phyloP scores from a whole-genome alignment of 2,329 filamentous ascomycete genomes.

The Colletotrichum sp. region DNA sequence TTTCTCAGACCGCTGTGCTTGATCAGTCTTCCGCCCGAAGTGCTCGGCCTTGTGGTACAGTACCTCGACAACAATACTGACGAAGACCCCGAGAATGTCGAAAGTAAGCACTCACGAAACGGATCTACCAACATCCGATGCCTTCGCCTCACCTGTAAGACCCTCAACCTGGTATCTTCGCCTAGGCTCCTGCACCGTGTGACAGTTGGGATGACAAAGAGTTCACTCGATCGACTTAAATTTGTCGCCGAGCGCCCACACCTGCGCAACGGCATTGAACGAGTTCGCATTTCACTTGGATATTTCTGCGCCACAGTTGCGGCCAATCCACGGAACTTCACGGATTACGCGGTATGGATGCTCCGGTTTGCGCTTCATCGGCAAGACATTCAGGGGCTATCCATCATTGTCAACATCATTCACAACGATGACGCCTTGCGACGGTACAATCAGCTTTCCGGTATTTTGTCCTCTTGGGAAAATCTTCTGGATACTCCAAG shows the following conservation, averaged over 20 bases:
- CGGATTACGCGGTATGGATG: neutral
- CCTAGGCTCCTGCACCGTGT: rapidly evolving
- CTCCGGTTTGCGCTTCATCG: neutral
- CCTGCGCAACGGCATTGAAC: neutral
- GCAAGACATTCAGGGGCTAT: too few species aligned
- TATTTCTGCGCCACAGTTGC: rapidly evolving
- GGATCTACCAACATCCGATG: neutral
- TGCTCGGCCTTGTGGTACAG: rapidly evolving
- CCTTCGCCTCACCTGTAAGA: neutral
- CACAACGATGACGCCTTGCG: too few species aligned
- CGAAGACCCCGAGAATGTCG: neutral
- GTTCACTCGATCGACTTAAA: rapidly evolving
- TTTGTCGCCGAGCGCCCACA: neutral
- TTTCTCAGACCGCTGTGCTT: neutral
- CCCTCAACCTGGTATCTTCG: neutral
- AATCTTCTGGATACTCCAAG: rapidly evolving
- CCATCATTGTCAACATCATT: too few species aligned
- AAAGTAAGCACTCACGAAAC: too few species aligned
- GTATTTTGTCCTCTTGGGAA: too few species aligned
- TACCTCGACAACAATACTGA: rapidly evolving
- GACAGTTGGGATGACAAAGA: neutral
- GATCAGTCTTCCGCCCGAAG: neutral
- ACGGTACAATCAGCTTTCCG: too few species aligned
- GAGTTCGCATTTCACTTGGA: neutral
- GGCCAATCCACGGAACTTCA: rapidly evolving